Conservation (phyloP, 352 stramenopile genomes). For the Phytophthora sp. region DNA sequence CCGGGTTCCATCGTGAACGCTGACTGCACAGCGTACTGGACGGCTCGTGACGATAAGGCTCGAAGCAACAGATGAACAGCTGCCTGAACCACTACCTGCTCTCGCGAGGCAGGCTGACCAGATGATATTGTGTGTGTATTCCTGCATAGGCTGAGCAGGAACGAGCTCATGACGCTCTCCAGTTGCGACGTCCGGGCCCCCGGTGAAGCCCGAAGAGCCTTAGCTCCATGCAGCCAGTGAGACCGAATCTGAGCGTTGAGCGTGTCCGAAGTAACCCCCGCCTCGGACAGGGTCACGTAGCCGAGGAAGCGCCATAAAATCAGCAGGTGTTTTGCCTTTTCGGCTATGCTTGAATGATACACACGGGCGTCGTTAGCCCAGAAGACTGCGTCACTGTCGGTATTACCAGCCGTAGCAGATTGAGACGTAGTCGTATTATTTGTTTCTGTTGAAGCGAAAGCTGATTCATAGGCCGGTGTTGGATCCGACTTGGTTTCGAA, state of each 20-base stretch:
- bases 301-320: conserved; percentile 26
- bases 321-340: conserved; percentile 21
- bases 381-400: not conserved
- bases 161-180: not conserved
- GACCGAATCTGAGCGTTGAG: not conserved
- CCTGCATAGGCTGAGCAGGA: not conserved
- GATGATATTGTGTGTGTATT: not conserved
- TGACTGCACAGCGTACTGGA: conserved; percentile 1
- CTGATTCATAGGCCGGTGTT: not conserved
- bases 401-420: not conserved
- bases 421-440: not conserved
- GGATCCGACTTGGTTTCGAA: too few relatives aligned
- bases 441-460: not conserved
- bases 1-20: not conserved
- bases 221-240: conserved; percentile 10
- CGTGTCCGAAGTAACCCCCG: not conserved
- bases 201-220: not conserved
- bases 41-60: conserved; percentile 1
- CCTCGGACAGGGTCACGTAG: conserved; percentile 1
- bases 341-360: not conserved
- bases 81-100: conserved; percentile 3
- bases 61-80: conserved; percentile 12
- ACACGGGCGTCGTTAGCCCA: conserved; percentile 8
- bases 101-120: not conserved
- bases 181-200: not conserved